A percentile compares a stretch with the other conserved stretches of the same genome.
These are phyloP conservation scores for Penicillium sp. DNA, from an alignment of 2,329 filamentous ascomycete species.

Conservation along the genomic window DNA sequence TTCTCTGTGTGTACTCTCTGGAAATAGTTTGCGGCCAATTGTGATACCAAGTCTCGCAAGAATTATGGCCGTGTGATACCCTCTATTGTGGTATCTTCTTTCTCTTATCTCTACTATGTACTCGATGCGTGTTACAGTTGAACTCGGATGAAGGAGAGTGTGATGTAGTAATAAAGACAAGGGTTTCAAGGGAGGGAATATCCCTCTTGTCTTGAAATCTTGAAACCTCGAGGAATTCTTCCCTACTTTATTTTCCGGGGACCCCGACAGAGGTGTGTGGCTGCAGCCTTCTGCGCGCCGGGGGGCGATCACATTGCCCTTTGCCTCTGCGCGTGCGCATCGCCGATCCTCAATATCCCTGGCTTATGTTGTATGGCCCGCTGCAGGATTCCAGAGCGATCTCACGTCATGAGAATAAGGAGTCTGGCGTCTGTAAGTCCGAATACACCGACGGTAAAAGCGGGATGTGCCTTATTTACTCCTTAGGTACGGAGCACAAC, in stretches of 20 bases:
- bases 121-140: neutral
- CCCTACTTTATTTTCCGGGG: constrained; percentile 22
- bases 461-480: too few species aligned
- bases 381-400: constrained; percentile 17
- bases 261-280: constrained; percentile 22
- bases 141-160: neutral
- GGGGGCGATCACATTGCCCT: constrained; percentile 11
- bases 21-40: neutral
- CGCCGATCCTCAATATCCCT: constrained; percentile 23
- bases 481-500: neutral
- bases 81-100: neutral
- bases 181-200: neutral
- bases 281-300: too few species aligned
- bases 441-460: too few species aligned
- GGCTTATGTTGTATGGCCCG: constrained; percentile 2
- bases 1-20: neutral
- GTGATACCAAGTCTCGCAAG: constrained; percentile 1
- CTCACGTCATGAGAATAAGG: constrained; percentile 11
- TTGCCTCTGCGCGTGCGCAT: constrained; percentile 18
- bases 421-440: too few species aligned
- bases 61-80: constrained; percentile 9
- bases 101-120: too few species aligned
- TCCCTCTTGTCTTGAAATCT: constrained; percentile 2
- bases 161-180: neutral
- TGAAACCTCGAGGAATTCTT: constrained; percentile 7